Evolutionary conservation across 805 yeast species (phyloP), one percentile per base, ranked within the genome.

Genomic region (Lipomyces sp.): DNA sequence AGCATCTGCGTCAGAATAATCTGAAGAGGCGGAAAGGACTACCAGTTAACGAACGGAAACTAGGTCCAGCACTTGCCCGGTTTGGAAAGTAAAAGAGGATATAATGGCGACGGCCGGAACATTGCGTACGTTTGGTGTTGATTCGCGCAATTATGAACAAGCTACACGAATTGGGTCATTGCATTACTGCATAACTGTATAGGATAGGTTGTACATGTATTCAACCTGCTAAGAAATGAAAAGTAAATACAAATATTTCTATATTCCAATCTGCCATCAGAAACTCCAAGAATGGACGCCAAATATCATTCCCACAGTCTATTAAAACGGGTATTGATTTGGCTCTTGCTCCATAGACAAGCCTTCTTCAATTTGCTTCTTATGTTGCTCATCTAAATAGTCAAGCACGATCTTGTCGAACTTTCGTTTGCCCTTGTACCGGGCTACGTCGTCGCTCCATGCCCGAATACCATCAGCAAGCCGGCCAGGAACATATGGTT

Each of bases 401-500:
- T 67, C 62, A 39, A 72, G 59, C 1, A 64, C 63, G 13, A 66
- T 42, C n/a, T 61, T 64, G n/a, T 59, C 63, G 54, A 65, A 70
- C 50, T 61, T 70, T n/a, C 60, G 50, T 34, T 62, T 64, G 84
- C 91, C 91, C 73, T 86, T 82, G 75, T 87, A 87, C 55, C 81
- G 86, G 67, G 80, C 81, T 55, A 87, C 90, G 71, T 85, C 89
- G 1, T 78, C 82, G 10, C 80, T 77, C 91, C 91, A 87, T 66
- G 87, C 83, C 60, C 79, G 75, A 53, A 87, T 82, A 15, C 88
- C 90, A 73, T 86, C 80, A 53, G 85, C 78, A 70, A 87, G 79
- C 70, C 91, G 80, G 67, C 86, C 78, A 3, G 91, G 90, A 35
- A 87, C 79, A 69, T 81, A 82, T 7, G 90, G 89, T 75, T 87